Evolutionary conservation across 768 basidiomycete species (phyloP).

Genomic region (Hypholoma fasciculare): DNA sequence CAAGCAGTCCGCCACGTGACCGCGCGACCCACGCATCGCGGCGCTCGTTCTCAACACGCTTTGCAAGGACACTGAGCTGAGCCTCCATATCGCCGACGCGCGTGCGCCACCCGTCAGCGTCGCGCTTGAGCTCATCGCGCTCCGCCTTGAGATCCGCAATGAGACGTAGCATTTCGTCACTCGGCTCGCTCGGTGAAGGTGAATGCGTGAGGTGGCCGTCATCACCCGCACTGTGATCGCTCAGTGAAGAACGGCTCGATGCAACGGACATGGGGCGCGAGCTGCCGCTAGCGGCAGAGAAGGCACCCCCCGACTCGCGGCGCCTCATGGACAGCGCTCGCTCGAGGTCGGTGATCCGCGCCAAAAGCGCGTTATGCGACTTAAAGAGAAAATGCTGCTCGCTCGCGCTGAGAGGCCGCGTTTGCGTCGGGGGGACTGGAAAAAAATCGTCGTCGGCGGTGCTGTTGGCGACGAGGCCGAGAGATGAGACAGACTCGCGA

Average conservation of each 20-base stretch:
- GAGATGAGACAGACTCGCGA: slow-evolving; percentile 5
- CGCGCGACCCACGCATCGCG: slow-evolving; percentile 85
- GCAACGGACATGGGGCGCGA: slow-evolving; percentile 54
- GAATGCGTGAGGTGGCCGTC: background rate
- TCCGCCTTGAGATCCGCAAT: slow-evolving; percentile 83
- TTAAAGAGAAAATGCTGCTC: slow-evolving; percentile 88
- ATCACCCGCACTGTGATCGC: slow-evolving; percentile 17
- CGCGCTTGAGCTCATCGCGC: slow-evolving; percentile 84
- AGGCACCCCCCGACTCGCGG: slow-evolving; percentile 31
- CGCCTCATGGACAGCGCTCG: slow-evolving; percentile 54
- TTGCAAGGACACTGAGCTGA: slow-evolving; percentile 61
- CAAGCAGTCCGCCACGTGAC: slow-evolving; percentile 63
- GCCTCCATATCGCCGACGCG: slow-evolving; percentile 79
- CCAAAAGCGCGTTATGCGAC: slow-evolving; percentile 79
- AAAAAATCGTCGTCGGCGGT: slow-evolving; percentile 45
- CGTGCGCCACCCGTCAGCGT: slow-evolving; percentile 84
- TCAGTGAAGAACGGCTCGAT: slow-evolving; percentile 38
- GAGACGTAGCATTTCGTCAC: slow-evolving; percentile 76
- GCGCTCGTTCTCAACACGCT: slow-evolving; percentile 74
- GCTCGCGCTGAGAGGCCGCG: slow-evolving; percentile 62
- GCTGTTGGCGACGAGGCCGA: slow-evolving; percentile 12
- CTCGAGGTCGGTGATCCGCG: slow-evolving; percentile 82
- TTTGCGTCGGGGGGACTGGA: slow-evolving; percentile 34
- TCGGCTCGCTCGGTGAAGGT: slow-evolving; percentile 44
- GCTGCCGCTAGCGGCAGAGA: slow-evolving; percentile 32